Evolutionary conservation across 2,329 filamentous ascomycete genomes (phyloP), one percentile per base, ranked within the genome.

Genomic region (Blumeria graminis): DNA sequence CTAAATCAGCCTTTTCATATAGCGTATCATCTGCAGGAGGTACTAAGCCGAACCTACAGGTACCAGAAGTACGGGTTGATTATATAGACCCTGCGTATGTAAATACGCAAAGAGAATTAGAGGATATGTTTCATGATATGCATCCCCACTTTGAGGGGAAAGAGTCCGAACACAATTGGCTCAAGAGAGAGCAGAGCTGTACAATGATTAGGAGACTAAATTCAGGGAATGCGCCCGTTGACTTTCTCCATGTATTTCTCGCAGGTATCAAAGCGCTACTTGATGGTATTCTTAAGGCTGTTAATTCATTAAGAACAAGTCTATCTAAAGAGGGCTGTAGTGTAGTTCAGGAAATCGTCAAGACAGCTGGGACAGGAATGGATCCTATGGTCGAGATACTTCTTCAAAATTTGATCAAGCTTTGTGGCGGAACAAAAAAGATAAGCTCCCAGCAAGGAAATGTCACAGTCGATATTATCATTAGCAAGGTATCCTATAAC

Each of bases 161-260:
- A 66, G 90, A 96, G 70, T 80, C 84, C 0, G 90, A 96, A 66
- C 80, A 85, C 58, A 96, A 96, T 65, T 96, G 90, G 90, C 68
- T 86, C 63, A 81, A 83, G 62, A 77, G 90, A 67, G 90, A 96
- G 68, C 84, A 90, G 70, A 82, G 78, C 65, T 76, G 88, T 39
- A 76, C 76, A 7, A 89, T 84, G 61, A 70, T 96, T 53, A 80
- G 90, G 55, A 78, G 80, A 60, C 75, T 95, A 32, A 78, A 86
- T 55, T 85, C 83, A 59, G 90, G 90, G 57, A 96, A 96, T 66
- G 84, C 82, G 5, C 78, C 84, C 0, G 75, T 76, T 32, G 86
- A 94, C 60, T 94, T 84, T 63, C 75, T 79, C 43, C 78, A 81
- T 34, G 72, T 76, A 2, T 94, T 88, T 64, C 66, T 93, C 43